Base-by-base conservation (phyloP, 106 monocot species). In the Acanthochlamys bracteata region DNA sequence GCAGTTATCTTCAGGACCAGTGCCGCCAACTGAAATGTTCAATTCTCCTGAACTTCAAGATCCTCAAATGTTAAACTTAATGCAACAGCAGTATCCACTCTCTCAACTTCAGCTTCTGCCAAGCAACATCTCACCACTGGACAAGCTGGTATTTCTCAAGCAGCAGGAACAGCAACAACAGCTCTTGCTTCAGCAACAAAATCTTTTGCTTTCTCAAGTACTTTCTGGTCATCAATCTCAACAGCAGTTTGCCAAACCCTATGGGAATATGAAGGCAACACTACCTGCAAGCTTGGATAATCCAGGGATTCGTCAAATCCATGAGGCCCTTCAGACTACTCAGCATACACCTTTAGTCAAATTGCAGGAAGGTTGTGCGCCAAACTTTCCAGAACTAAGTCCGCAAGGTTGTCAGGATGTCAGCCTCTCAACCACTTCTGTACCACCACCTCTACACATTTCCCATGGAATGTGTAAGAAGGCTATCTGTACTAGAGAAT, bases 51-150 rank as follows among this genome's bases (percentile, higher is more conserved):
- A 83, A 53, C 33, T 78, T 65, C 85, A 89, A 53, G 93, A 93
- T 73, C 83, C 83, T 33, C 93, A 83, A 25, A 52, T 81, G 6
- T 55, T 76, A 20, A 70, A 39, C 67, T 56, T 86, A 24, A 66
- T 93, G 76, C 93, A 85, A 49, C 93, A 93, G 27, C 85, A 93
- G 67, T 81, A 83, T 72, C 56, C 79, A 57, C 43, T 84, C 52
- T 72, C 81, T 45, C 92, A 92, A 73, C 68, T 90, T 64, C 83
- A 93, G 64, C 42, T 79, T 63, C 82, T 75, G 63, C 71, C 85
- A 10, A 23, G 73, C 49, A 80, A 83, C 33, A 59, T 86, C 14
- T 79, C 81, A 45, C 42, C 78, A 17, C 19, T 90, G 55, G 83
- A 86, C 47, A 86, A 86, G 41, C 42, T 83, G 13, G 64, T 89